A percentile compares a stretch with the other conserved stretches of the same genome.
These are phyloP conservation scores for Dipteronia dyeriana DNA, from an alignment of 345 rosid species.

Conservation along the genomic window DNA sequence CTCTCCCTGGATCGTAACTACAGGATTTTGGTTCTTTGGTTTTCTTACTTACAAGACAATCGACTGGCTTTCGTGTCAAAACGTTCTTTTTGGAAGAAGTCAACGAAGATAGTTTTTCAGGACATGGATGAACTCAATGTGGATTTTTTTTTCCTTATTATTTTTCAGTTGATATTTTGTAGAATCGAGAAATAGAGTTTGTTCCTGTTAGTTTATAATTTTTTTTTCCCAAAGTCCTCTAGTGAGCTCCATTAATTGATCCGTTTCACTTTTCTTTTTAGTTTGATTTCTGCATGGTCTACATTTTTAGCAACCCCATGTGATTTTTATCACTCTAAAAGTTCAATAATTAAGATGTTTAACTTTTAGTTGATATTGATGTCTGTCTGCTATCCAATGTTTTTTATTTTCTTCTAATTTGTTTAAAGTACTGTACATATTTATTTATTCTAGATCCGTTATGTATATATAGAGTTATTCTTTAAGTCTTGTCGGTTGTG, in stretches of 20 bases:
- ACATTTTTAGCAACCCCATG: constrained; percentile 22
- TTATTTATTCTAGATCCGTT: too few relatives aligned
- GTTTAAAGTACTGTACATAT: too few relatives aligned
- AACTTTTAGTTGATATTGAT: neutral
- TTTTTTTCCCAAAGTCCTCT: neutral
- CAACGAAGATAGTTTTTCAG: constrained; percentile 29
- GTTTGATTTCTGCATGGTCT: constrained; percentile 23
- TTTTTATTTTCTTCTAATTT: too few relatives aligned
- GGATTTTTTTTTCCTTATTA: neutral
- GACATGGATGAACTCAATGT: constrained; percentile 17
- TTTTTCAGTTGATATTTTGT: constrained; percentile 24
- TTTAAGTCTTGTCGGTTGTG: too few relatives aligned
- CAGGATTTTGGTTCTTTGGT: constrained; percentile 18
- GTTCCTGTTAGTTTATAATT: constrained; percentile 14
- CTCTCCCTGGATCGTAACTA: constrained; percentile 13
- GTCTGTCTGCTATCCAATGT: too few relatives aligned
- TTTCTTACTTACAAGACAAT: constrained; percentile 21
- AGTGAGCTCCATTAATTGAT: constrained; percentile 7
- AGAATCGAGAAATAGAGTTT: constrained; percentile 30
- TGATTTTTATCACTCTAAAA: constrained; percentile 13
- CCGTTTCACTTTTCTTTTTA: neutral
- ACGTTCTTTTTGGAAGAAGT: constrained; percentile 19
- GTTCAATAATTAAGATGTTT: constrained; percentile 16
- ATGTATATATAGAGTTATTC: too few relatives aligned
- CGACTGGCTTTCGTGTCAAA: constrained; percentile 19